Conservation (phyloP, 352 stramenopile species). For the Lagenidium sp. region DNA sequence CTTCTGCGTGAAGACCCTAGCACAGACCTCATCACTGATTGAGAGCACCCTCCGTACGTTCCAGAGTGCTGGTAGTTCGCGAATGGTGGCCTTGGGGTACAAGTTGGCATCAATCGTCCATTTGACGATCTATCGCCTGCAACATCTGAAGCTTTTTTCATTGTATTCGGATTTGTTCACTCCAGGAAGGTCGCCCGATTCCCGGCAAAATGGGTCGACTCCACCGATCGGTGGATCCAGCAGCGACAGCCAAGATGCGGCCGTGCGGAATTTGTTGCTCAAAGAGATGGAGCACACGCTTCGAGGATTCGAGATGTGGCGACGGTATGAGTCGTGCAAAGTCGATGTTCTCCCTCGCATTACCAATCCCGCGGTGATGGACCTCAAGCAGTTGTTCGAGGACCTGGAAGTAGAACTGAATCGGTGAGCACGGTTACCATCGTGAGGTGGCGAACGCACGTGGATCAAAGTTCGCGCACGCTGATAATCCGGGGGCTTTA, state of each 20-base stretch:
- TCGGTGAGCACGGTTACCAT: too few relatives aligned
- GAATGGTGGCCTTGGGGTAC: conserved; percentile 70
- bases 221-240: conserved; percentile 44
- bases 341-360: conserved; percentile 65
- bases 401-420: conserved; percentile 54
- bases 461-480: too few relatives aligned
- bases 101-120: conserved; percentile 76
- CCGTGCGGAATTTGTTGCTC: conserved; percentile 53
- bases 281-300: conserved; percentile 84
- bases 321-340: conserved; percentile 63
- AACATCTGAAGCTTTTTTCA: conserved; percentile 71
- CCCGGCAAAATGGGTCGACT: conserved; percentile 56
- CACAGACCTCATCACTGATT: conserved; percentile 70
- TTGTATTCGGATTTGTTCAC: conserved; percentile 78
- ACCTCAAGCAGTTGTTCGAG: conserved; percentile 60
- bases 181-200: conserved; percentile 65
- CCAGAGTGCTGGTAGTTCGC: conserved; percentile 42
- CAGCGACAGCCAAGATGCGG: conserved; percentile 52
- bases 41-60: conserved; percentile 69
- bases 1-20: conserved; percentile 55
- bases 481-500: too few relatives aligned
- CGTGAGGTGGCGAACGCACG: too few relatives aligned
- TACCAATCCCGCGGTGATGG: conserved; percentile 61
- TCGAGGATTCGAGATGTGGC: conserved; percentile 84
- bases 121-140: conserved; percentile 71